A percentile compares a stretch with the other conserved stretches of the same genome.
Conservation (phyloP, 306 rosid genomes). For the Vigna mungo region DNA sequence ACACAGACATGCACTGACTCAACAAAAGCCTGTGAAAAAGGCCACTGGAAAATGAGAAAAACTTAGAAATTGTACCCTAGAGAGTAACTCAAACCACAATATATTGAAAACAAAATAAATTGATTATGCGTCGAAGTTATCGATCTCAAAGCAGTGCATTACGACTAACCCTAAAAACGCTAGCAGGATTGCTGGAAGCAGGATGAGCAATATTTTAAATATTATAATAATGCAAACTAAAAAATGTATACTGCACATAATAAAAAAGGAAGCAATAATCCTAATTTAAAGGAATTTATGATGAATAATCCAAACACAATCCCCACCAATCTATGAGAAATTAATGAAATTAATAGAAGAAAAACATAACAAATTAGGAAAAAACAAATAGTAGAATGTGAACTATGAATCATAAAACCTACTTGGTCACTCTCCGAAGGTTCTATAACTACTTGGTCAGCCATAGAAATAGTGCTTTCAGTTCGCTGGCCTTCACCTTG, state of each 20-base stretch:
- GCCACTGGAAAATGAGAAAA: slow-evolving; percentile 25
- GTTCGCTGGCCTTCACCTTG: slow-evolving; percentile 51
- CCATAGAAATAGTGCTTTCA: slow-evolving; percentile 38
- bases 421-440: not conserved
- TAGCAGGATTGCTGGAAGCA: not conserved
- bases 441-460: slow-evolving; percentile 40
- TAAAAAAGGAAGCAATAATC: not conserved
- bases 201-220: not conserved
- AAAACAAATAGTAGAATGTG: not conserved
- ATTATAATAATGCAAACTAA: not conserved
- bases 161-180: not conserved
- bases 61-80: slow-evolving; percentile 10
- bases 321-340: not conserved
- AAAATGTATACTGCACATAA: not conserved
- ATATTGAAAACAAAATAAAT: slow-evolving; percentile 11
- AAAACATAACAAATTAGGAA: not conserved
- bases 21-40: not conserved
- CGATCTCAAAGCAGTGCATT: too few species aligned
- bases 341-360: not conserved
- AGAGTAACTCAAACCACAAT: not conserved
- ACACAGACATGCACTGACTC: not conserved
- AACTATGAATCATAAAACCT: not conserved
- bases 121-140: not conserved
- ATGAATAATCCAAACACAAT: not conserved
- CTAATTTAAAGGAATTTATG: not conserved